phyloP scores from a whole-genome alignment of 805 yeast species.

The Metschnikowia continentalis region DNA sequence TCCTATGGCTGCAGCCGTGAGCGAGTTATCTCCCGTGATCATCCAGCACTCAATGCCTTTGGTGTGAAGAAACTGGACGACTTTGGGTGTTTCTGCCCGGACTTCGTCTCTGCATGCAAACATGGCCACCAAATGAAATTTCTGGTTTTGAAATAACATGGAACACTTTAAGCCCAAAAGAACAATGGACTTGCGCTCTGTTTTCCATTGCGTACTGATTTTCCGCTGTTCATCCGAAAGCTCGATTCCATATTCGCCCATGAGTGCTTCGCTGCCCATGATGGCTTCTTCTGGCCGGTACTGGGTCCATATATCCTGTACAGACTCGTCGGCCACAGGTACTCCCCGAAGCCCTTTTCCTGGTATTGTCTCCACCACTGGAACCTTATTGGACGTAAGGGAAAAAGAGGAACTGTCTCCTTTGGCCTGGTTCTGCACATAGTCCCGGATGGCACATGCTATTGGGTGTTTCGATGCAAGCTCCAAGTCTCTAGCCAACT shows the following conservation, averaged over 20 bases:
- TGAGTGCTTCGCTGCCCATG: constrained; percentile 59
- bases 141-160: constrained; percentile 22
- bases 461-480: constrained; percentile 65
- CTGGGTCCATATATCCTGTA: constrained; percentile 29
- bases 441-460: constrained; percentile 50
- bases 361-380: constrained; percentile 48
- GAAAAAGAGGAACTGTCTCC: neutral
- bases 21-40: constrained; percentile 70
- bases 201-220: constrained; percentile 51
- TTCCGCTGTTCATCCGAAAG: constrained; percentile 32
- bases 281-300: constrained; percentile 34
- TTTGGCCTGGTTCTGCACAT: constrained; percentile 14
- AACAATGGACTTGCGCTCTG: constrained; percentile 60
- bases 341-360: constrained; percentile 59
- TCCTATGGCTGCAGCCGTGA: constrained; percentile 68
- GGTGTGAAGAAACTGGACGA: constrained; percentile 35
- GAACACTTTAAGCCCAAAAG: constrained; percentile 44
- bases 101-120: constrained; percentile 60
- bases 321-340: constrained; percentile 22
- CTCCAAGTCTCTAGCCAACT: constrained; percentile 57
- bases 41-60: constrained; percentile 60
- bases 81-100: constrained; percentile 52
- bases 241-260: constrained; percentile 44
- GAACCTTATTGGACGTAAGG: constrained; percentile 34
- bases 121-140: constrained; percentile 40